Percentiles rank a stretch among this genome's conserved stretches.
phyloP scores from a whole-genome alignment of 2,329 filamentous ascomycete species.

The Venturia effusa region DNA sequence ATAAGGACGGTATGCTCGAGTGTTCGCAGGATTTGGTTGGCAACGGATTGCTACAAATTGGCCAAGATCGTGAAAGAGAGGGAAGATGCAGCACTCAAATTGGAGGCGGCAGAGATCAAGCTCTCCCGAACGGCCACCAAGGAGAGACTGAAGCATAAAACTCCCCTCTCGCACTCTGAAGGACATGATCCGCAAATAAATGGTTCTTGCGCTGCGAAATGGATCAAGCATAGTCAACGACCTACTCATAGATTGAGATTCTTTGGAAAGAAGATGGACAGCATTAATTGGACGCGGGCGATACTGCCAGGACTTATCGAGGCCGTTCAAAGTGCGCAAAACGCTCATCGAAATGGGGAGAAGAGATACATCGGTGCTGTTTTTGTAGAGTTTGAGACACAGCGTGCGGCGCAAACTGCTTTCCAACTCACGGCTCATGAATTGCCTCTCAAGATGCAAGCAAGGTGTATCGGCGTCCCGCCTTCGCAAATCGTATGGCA shows the following conservation, averaged over 20 bases:
- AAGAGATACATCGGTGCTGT: slow-evolving; percentile 61
- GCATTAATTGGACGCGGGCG: slow-evolving; percentile 72
- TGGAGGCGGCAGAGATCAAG: slow-evolving; percentile 80
- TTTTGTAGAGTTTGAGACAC: slow-evolving; percentile 78
- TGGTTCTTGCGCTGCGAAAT: slow-evolving; percentile 53
- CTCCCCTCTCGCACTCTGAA: slow-evolving; percentile 16
- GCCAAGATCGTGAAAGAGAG: slow-evolving; percentile 74
- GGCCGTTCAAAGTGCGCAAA: slow-evolving; percentile 57
- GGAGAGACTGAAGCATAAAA: slow-evolving; percentile 52
- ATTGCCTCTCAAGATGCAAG: slow-evolving; percentile 24
- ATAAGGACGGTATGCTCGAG: slow-evolving; percentile 26
- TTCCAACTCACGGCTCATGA: slow-evolving; percentile 50
- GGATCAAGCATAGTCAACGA: slow-evolving; percentile 37
- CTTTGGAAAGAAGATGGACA: slow-evolving; percentile 77
- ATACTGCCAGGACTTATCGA: slow-evolving; percentile 65
- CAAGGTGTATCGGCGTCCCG: slow-evolving; percentile 32
- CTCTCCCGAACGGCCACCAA: slow-evolving; percentile 71
- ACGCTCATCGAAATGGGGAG: slow-evolving; percentile 54
- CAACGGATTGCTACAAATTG: slow-evolving; percentile 63
- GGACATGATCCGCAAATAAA: slow-evolving; percentile 32
- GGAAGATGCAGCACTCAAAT: slow-evolving; percentile 65
- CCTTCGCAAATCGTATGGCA: slow-evolving; percentile 38
- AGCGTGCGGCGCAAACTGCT: slow-evolving; percentile 74
- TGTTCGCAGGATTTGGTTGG: slow-evolving; percentile 54
- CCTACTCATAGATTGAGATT: slow-evolving; percentile 66